A percentile compares a stretch with the other conserved stretches of the same genome.
phyloP scores from a whole-genome alignment of 2,329 filamentous ascomycete genomes.

The Stagonosporopsis vannaccii region DNA sequence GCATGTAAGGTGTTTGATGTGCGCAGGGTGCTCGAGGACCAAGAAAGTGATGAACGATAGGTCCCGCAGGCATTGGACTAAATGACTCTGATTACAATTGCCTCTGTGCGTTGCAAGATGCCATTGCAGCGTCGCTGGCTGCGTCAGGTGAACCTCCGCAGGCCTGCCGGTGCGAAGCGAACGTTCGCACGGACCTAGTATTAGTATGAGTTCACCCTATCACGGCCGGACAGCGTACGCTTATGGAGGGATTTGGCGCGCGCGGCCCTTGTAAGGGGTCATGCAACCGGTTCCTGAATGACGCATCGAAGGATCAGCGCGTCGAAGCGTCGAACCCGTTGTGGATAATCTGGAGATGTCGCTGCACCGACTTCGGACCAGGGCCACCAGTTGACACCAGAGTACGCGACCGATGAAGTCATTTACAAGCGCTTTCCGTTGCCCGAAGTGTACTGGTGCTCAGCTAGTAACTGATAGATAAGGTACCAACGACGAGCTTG shows the following conservation, averaged over 20 bases:
- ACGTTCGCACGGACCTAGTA: slow-evolving; percentile 25
- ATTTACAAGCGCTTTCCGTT: slow-evolving; percentile 1
- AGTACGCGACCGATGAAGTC: slow-evolving; percentile 1
- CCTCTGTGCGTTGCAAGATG: slow-evolving; percentile 8
- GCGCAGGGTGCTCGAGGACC: slow-evolving; percentile 24
- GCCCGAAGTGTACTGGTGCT: background rate
- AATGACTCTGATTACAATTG: background rate
- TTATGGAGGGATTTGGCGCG: slow-evolving; percentile 21
- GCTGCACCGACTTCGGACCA: slow-evolving; percentile 20
- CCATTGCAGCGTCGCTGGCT: background rate
- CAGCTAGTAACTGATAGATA: background rate
- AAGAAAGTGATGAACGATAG: slow-evolving; percentile 7
- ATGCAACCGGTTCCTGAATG: slow-evolving; percentile 44
- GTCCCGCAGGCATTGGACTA: background rate
- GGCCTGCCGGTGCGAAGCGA: slow-evolving; percentile 21
- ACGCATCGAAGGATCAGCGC: slow-evolving; percentile 30
- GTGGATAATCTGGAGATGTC: slow-evolving; percentile 10
- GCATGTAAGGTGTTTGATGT: slow-evolving; percentile 38
- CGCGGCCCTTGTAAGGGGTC: slow-evolving; percentile 41
- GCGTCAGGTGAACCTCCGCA: slow-evolving; percentile 5
- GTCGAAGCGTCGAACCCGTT: slow-evolving; percentile 15
- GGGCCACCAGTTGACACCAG: background rate
- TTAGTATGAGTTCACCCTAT: slow-evolving; percentile 28
- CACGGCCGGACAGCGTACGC: slow-evolving; percentile 30
- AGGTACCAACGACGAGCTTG: background rate